Conservation (phyloP, 75 land plant species). For the Pinus albicaulis region DNA sequence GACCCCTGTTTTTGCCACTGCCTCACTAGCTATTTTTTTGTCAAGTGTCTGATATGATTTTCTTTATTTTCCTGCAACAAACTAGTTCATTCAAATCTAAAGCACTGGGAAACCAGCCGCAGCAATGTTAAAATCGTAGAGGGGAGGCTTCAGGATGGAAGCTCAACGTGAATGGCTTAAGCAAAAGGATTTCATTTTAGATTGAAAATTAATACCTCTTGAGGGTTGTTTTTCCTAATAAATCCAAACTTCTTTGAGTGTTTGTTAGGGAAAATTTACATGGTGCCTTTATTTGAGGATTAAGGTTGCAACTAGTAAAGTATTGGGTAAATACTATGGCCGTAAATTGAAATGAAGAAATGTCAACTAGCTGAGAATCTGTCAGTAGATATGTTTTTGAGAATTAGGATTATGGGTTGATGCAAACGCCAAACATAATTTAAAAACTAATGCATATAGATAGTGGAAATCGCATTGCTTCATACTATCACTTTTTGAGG, state of each 20-base stretch:
- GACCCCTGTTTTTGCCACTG: too few relatives aligned
- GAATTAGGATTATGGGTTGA: background rate
- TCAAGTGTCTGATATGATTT: too few relatives aligned
- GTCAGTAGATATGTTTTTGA: background rate
- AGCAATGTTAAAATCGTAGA: background rate
- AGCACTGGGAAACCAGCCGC: background rate
- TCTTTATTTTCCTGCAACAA: background rate
- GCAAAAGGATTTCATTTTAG: constrained; percentile 1
- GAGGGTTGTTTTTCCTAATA: constrained; percentile 1
- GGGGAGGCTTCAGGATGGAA: constrained; percentile 3
- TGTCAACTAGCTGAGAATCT: background rate
- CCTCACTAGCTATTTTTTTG: too few relatives aligned
- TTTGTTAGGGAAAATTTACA: constrained; percentile 3
- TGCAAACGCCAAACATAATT: background rate
- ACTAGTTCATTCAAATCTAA: background rate
- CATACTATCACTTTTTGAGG: background rate
- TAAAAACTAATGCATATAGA: background rate
- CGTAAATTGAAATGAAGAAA: background rate
- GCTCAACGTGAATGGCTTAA: background rate
- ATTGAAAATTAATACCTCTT: background rate
- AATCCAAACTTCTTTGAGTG: background rate
- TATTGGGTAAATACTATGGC: background rate
- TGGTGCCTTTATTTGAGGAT: background rate
- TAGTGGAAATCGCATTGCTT: background rate
- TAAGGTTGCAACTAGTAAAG: background rate